Percentiles rank a stretch among this genome's conserved stretches.
phyloP scores from a whole-genome alignment of 768 basidiomycete genomes.

The Tephrocybe sp. region DNA sequence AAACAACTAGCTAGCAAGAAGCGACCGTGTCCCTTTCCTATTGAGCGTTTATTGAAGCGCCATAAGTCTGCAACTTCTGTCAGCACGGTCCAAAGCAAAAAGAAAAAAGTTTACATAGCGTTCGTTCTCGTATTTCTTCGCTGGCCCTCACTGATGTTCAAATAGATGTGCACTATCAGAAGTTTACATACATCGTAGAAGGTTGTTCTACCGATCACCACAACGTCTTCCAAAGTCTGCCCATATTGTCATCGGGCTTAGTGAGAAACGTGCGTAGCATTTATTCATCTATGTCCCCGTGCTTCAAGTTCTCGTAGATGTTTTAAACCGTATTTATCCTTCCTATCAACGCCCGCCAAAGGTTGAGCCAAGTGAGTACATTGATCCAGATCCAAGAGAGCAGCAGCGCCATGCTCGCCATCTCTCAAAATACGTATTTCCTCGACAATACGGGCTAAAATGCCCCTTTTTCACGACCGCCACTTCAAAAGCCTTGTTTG shows the following conservation, averaged over 20 bases:
- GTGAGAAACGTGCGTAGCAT: slow-evolving; percentile 54
- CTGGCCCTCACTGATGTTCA: neutral
- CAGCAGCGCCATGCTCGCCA: slow-evolving; percentile 54
- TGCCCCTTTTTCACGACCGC: slow-evolving; percentile 47
- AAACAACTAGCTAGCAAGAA: slow-evolving; percentile 9
- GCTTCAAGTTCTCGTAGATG: slow-evolving; percentile 41
- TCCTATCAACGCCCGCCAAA: slow-evolving; percentile 34
- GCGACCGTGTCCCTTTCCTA: slow-evolving; percentile 13
- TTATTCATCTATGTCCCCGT: neutral
- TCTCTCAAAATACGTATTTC: slow-evolving; percentile 82
- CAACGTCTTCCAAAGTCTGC: slow-evolving; percentile 46
- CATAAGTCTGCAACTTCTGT: slow-evolving; percentile 16
- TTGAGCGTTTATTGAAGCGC: slow-evolving; percentile 27
- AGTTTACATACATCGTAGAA: slow-evolving; percentile 47
- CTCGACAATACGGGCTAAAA: slow-evolving; percentile 68
- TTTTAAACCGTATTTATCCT: slow-evolving; percentile 56
- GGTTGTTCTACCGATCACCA: slow-evolving; percentile 70
- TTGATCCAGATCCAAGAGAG: slow-evolving; percentile 43
- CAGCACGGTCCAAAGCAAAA: neutral
- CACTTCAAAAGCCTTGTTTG: slow-evolving; percentile 25
- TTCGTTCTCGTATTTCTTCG: neutral
- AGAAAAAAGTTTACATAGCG: neutral
- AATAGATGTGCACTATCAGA: slow-evolving; percentile 45
- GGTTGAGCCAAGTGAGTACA: slow-evolving; percentile 23
- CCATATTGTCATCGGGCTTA: slow-evolving; percentile 60